These are phyloP conservation scores for Dothidotthia symphoricarpi DNA, from an alignment of 2,329 filamentous ascomycete genomes.

Conservation along the genomic window DNA sequence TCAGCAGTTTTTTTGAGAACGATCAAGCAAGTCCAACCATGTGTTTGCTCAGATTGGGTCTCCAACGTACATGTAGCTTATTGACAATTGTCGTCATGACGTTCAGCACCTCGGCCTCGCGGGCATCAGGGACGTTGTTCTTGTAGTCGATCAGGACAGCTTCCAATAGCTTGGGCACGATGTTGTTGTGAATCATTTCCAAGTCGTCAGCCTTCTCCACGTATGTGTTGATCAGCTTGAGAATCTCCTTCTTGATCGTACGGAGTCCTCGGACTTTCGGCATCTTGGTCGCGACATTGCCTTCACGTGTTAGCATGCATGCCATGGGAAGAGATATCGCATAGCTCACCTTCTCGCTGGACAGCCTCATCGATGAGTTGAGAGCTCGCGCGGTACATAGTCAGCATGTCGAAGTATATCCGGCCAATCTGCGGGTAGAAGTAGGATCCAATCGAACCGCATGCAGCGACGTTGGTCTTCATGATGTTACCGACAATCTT, in stretches of 20 bases:
- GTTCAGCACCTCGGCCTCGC: slow-evolving; percentile 93
- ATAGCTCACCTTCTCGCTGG: slow-evolving; percentile 67
- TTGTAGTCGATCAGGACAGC: slow-evolving; percentile 95
- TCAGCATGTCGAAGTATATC: slow-evolving; percentile 97
- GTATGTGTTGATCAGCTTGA: slow-evolving; percentile 97
- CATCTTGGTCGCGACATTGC: slow-evolving; percentile 93
- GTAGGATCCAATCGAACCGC: slow-evolving; percentile 91
- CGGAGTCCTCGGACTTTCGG: slow-evolving; percentile 91
- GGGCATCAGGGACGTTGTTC: slow-evolving; percentile 90
- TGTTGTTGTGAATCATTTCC: slow-evolving; percentile 86
- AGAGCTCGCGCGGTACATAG: slow-evolving; percentile 98
- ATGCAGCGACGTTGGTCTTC: slow-evolving; percentile 99
- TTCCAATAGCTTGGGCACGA: slow-evolving; percentile 93
- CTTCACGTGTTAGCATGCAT: slow-evolving; percentile 50
- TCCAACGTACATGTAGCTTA: slow-evolving; percentile 85
- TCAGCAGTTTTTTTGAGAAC: slow-evolving; percentile 18
- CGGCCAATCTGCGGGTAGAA: slow-evolving; percentile 97
- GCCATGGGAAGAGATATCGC: background rate
- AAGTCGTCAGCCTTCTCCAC: slow-evolving; percentile 97
- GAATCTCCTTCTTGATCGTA: slow-evolving; percentile 98
- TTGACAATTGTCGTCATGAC: slow-evolving; percentile 97
- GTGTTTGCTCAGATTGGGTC: slow-evolving; percentile 52
- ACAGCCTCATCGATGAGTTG: slow-evolving; percentile 93
- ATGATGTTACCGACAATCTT: slow-evolving; percentile 99
- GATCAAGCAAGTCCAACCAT: slow-evolving; percentile 41